Evolutionary conservation across 2,329 filamentous ascomycete genomes (phyloP), one percentile per base, ranked within the genome.

Genomic region (Aspergillus candidus): DNA sequence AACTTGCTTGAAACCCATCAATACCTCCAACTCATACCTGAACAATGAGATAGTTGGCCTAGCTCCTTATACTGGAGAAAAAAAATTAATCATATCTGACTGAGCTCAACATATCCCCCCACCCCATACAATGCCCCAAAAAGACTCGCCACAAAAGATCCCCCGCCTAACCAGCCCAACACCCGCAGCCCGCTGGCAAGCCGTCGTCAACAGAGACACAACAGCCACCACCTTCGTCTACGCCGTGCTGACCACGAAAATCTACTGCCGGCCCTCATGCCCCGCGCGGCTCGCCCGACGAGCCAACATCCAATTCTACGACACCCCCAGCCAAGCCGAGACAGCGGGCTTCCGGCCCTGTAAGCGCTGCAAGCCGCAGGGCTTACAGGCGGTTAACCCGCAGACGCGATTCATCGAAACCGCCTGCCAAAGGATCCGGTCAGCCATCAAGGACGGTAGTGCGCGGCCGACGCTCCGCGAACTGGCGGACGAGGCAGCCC

Each of bases 221-320:
- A 58, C 62, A 14, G 68, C 70, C 14, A 67, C 70, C 40, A 61
- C 61, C 27, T 80, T 80, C 60, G 68, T 80, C 49, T 80, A 80
- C 63, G 71, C 66, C 13, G 76, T 80, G n/a, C 68, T 69, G 41
- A 75, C 75, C 1, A 80, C 77, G 3, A 69, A 66, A 35, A 77
- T 79, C 40, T 80, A 76, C 58, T 80, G 77, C 54, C 71, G 76
- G 1, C 75, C 76, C 2, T 75, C 70, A 3, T 80, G 77, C 44
- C 67, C 72, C 1, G 73, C 76, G 3, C 74, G 79, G n/a, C 72
- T 86, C 11, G 74, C 77, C 2, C 68, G 72, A 2, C 70, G 77
- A n/a, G 71, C 77, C 10, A 75, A 77, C 14, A 69, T 86, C 29
- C 62, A 67, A 29, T 80, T 79, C 60, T 77, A 70, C 60, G 68